Conservation (phyloP, 2,329 filamentous ascomycete species). For the Trichoderma koningiopsis region DNA sequence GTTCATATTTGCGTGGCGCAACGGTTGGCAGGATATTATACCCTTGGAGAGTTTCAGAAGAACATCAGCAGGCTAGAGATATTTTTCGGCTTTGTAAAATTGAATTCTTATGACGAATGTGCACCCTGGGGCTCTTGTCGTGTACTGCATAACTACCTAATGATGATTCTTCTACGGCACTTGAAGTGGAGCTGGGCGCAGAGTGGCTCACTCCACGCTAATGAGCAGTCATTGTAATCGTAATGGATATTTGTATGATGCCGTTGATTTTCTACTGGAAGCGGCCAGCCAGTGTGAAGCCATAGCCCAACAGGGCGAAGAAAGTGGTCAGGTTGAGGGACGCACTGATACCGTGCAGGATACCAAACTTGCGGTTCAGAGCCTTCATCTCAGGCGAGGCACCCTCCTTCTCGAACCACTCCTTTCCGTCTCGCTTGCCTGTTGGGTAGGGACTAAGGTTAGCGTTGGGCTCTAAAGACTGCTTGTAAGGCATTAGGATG, state of each 20-base stretch:
- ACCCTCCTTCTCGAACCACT: slow-evolving; percentile 74
- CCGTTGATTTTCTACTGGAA: slow-evolving; percentile 47
- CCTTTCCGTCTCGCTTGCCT: slow-evolving; percentile 89
- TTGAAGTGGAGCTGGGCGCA: not conserved
- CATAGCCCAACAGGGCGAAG: slow-evolving; percentile 73
- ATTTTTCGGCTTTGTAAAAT: not conserved
- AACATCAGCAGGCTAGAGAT: slow-evolving; percentile 19
- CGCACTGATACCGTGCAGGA: slow-evolving; percentile 79
- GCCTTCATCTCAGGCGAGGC: slow-evolving; percentile 83
- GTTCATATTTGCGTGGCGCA: slow-evolving; percentile 15
- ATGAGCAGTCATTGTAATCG: not conserved
- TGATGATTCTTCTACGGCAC: not conserved
- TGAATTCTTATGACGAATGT: not conserved
- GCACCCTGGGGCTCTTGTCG: not conserved
- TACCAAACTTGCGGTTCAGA: slow-evolving; percentile 77
- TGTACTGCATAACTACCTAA: slow-evolving; percentile 10
- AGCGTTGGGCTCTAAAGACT: slow-evolving; percentile 28
- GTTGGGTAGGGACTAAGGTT: not conserved
- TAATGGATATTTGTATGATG: not conserved
- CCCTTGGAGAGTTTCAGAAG: slow-evolving; percentile 19
- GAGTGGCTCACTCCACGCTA: slow-evolving; percentile 5
- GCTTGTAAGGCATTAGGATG: not conserved
- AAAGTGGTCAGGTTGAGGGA: slow-evolving; percentile 75
- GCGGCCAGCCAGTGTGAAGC: slow-evolving; percentile 68
- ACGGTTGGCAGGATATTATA: slow-evolving; percentile 1